These are phyloP conservation scores for Ceratocystis harringtonii DNA, from an alignment of 2,329 filamentous ascomycete genomes.

Conservation along the genomic window DNA sequence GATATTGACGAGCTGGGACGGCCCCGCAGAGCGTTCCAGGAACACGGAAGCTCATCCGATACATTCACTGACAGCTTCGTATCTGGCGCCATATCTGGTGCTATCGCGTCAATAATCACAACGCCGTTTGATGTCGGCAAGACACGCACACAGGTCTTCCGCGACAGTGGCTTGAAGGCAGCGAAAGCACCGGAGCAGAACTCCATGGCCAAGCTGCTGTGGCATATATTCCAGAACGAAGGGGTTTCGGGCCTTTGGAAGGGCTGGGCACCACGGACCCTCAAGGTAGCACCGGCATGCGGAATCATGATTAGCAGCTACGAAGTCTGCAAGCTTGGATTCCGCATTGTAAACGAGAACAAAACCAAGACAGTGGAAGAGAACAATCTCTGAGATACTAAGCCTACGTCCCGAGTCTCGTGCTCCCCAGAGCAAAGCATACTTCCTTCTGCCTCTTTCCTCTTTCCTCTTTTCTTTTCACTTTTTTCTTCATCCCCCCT, in stretches of 20 bases:
- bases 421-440: neutral
- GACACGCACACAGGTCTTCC: constrained; percentile 76
- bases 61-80: constrained; percentile 83
- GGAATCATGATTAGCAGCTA: constrained; percentile 99
- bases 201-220: constrained; percentile 68
- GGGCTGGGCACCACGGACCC: constrained; percentile 78
- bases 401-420: no score
- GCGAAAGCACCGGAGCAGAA: constrained; percentile 52
- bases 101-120: constrained; percentile 72
- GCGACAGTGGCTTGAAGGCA: constrained; percentile 32
- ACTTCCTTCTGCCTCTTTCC: neutral
- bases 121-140: constrained; percentile 97
- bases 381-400: neutral
- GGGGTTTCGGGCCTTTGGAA: constrained; percentile 69
- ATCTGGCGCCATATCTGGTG: constrained; percentile 69
- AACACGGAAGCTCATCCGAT: constrained; percentile 52
- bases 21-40: constrained; percentile 40
- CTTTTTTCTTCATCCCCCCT: neutral
- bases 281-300: constrained; percentile 92
- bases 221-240: constrained; percentile 80
- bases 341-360: constrained; percentile 54
- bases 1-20: constrained; percentile 12
- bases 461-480: neutral
- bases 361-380: constrained; percentile 12
- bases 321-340: constrained; percentile 85